phyloP scores from a whole-genome alignment of 345 rosid genomes.

The Geranium brycei region DNA sequence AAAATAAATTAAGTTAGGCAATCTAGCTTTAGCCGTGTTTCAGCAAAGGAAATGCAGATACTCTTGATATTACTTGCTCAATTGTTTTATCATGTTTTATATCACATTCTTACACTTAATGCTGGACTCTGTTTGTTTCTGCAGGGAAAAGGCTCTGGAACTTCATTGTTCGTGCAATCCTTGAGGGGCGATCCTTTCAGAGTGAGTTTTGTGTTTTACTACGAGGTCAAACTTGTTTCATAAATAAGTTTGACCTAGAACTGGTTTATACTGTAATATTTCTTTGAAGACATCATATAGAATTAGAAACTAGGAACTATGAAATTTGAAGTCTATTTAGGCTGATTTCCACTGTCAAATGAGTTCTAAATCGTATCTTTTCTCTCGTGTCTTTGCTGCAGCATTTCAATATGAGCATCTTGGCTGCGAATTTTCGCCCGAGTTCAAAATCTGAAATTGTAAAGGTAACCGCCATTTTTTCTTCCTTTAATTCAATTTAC shows the following conservation, averaged over 20 bases:
- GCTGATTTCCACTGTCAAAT: background rate
- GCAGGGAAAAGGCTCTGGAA: conserved; percentile 53
- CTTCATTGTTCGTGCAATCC: conserved; percentile 84
- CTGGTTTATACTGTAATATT: too few relatives aligned
- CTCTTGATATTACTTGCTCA: too few relatives aligned
- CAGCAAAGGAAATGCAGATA: too few relatives aligned
- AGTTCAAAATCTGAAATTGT: conserved; percentile 77
- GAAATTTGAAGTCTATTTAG: too few relatives aligned
- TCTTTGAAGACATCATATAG: too few relatives aligned
- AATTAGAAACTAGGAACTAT: too few relatives aligned
- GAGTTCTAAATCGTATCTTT: background rate
- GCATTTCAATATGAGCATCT: conserved; percentile 88
- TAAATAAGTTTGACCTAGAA: too few relatives aligned
- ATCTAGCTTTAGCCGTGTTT: too few relatives aligned
- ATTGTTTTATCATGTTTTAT: too few relatives aligned
- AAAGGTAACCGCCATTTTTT: conserved; percentile 34
- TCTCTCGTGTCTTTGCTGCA: conserved; percentile 9
- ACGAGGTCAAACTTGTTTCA: too few relatives aligned
- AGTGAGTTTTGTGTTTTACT: conserved; percentile 33
- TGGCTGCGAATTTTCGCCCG: conserved; percentile 70
- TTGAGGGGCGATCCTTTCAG: conserved; percentile 87
- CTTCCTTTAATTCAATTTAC: background rate
- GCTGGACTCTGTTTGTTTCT: conserved; percentile 3
- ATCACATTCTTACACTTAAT: too few relatives aligned
- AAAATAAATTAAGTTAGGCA: too few relatives aligned